Percentiles rank a stretch among this genome's conserved stretches.
phyloP scores from a whole-genome alignment of 139 green algal genomes.

The Closterium sp. region DNA sequence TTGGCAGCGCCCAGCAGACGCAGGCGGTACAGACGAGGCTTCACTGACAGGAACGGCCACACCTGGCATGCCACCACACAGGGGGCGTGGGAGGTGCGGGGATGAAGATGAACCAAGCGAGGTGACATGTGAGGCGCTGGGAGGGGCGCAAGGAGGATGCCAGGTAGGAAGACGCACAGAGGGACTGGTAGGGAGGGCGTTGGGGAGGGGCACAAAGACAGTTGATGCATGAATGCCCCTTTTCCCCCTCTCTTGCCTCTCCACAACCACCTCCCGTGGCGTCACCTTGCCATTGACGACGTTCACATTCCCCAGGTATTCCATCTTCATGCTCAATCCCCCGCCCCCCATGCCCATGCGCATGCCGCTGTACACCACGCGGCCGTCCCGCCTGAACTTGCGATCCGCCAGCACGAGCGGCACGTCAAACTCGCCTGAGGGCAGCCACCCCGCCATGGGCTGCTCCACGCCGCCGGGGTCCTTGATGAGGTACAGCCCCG shows the following conservation, averaged over 20 bases:
- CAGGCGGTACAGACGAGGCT: conserved; percentile 25
- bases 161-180: too few species aligned
- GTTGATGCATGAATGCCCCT: too few species aligned
- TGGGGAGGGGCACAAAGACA: too few species aligned
- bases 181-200: too few species aligned
- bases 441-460: neutral
- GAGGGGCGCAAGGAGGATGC: too few species aligned
- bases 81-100: neutral
- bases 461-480: conserved; percentile 15
- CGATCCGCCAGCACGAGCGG: neutral
- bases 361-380: neutral
- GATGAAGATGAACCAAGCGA: too few species aligned
- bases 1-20: conserved; percentile 1
- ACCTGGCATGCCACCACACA: neutral
- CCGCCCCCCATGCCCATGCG: neutral
- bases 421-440: conserved; percentile 11
- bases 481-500: conserved; percentile 10
- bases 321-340: neutral
- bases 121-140: too few species aligned
- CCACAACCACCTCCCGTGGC: too few species aligned
- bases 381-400: neutral
- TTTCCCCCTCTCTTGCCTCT: too few species aligned
- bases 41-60: conserved; percentile 20
- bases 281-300: too few species aligned
- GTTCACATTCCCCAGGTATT: too few species aligned